Evolutionary conservation across 2,329 filamentous ascomycete species (phyloP).

Genomic region (Paracorniculantispora psalliotae): DNA sequence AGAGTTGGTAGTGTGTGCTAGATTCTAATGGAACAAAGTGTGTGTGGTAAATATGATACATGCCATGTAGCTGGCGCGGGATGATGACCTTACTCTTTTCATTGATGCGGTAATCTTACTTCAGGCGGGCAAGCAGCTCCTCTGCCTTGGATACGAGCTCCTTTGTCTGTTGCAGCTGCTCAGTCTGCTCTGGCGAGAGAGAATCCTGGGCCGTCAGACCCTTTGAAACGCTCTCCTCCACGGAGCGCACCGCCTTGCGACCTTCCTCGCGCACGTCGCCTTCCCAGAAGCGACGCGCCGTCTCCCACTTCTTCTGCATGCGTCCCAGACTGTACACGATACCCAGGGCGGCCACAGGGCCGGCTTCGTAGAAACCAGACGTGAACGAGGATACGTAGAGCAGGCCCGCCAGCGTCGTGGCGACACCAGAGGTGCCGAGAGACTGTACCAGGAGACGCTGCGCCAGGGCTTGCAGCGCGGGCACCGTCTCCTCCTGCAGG

Average conservation of each 20-base stretch:
- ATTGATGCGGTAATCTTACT: constrained; percentile 27
- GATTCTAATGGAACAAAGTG: constrained; percentile 1
- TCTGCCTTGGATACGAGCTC: constrained; percentile 45
- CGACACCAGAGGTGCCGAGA: constrained; percentile 64
- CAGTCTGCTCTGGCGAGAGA: constrained; percentile 21
- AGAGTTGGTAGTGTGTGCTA: background rate
- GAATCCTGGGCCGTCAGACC: constrained; percentile 34
- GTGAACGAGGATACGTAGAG: constrained; percentile 53
- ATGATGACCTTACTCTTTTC: background rate
- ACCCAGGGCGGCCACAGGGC: constrained; percentile 57
- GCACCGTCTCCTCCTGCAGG: constrained; percentile 61
- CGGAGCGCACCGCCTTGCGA: constrained; percentile 54
- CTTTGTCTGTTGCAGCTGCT: constrained; percentile 36
- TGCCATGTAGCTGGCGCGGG: background rate
- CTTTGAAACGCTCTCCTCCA: constrained; percentile 48
- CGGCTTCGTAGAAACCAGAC: constrained; percentile 54
- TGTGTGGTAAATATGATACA: constrained; percentile 1
- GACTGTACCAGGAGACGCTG: constrained; percentile 73
- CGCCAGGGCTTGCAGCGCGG: constrained; percentile 65
- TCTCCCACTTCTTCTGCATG: constrained; percentile 60
- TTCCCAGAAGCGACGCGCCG: constrained; percentile 57
- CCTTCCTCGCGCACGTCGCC: constrained; percentile 63
- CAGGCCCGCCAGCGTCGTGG: constrained; percentile 48
- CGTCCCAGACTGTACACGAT: constrained; percentile 54
- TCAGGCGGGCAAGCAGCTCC: constrained; percentile 43